Evolutionary conservation across 176 grass and related monocot species (phyloP).

Genomic region (Bonia amplexicaulis): DNA sequence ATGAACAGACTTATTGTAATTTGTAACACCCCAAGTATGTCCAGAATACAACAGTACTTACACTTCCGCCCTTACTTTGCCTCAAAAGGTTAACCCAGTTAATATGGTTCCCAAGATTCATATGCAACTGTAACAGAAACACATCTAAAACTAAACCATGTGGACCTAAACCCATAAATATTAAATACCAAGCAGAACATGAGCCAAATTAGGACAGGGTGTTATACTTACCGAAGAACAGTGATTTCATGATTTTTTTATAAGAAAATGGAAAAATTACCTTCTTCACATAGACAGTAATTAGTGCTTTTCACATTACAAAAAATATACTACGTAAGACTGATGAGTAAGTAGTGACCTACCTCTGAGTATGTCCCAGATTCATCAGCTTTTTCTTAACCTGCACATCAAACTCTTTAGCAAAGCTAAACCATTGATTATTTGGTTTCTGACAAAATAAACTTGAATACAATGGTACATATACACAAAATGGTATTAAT

Average conservation of each 20-base stretch:
- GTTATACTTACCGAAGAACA: background rate
- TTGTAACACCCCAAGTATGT: background rate
- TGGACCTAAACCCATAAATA: background rate
- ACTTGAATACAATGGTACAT: background rate
- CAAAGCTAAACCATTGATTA: too few relatives aligned
- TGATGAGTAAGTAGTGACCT: conserved; percentile 11
- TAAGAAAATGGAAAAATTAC: background rate
- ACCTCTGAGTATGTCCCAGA: conserved; percentile 81
- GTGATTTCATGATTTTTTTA: background rate
- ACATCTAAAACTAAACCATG: background rate
- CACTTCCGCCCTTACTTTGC: background rate
- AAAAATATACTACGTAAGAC: background rate
- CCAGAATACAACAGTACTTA: background rate
- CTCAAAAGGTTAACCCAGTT: background rate
- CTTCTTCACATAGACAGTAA: background rate
- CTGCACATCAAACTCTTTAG: conserved; percentile 52
- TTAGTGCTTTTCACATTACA: background rate
- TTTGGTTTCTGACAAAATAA: too few relatives aligned
- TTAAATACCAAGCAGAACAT: background rate
- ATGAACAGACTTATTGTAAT: background rate
- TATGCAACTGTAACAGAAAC: background rate
- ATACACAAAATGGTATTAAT: background rate
- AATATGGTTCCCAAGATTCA: background rate
- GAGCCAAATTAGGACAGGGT: background rate
- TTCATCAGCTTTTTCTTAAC: conserved; percentile 80